Base-by-base conservation (phyloP, 495 filamentous ascomycete species). In the Penicillium nucicola region DNA sequence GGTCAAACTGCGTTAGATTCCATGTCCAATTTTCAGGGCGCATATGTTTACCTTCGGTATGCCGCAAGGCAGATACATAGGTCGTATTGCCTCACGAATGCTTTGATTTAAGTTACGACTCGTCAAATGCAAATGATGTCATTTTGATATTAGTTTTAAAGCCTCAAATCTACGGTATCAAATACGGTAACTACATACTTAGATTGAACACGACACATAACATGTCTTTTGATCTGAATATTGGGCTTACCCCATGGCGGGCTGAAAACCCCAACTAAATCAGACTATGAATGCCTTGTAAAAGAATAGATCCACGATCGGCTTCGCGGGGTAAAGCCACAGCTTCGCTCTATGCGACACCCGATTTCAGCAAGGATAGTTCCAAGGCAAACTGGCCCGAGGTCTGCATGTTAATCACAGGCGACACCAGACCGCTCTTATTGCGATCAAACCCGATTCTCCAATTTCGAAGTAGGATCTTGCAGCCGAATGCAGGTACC, bases 401-500 rank as follows among this genome's bases (percentile, higher is more conserved):
- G 25, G 4, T 18, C 6, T 45, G 18, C 23, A 36, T 17, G 0
- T 18, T 11, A 52, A 52, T 57, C 48, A 44, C 53, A 49, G 47
- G 37, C 23, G 31, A 49, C 8, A 3, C 15, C 45, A 60, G 36
- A 50, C 48, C 25, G 38, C 55, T 36, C 45, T 15, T n/a, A 32
- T 58, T 58, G 33, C 23, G 38, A 53, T 53, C 17, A 14, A 45
- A 39, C 43, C 39, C 15, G 20, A 22, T 18, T 34, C 49, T 48
- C 19, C 34, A 46, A 32, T 25, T 15, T 43, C 33, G 40, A 37
- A 23, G 46, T 30, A 37, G 25, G 48, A 44, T 51, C 48, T 51
- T 45, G 41, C 45, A 44, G 43, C 33, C 19, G 17, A 18, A 58
- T 45, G 61, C 61, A 64, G 61, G 61, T 64, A 62, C 56, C 23